phyloP scores from a whole-genome alignment of 805 yeast species.

The Saturnispora kantuleensis region DNA sequence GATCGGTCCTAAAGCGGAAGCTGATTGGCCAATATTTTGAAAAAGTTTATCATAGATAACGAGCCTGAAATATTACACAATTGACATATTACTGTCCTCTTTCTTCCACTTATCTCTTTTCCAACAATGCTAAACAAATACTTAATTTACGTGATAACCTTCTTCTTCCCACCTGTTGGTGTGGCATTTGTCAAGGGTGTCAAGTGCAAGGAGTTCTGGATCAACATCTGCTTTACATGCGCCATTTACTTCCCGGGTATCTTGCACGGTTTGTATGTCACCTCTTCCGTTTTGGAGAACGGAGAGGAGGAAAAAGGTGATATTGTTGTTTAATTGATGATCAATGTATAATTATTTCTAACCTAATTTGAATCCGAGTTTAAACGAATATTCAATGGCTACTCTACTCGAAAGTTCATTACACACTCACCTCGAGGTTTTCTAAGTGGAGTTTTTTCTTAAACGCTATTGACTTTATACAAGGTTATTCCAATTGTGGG shows the following conservation, averaged over 20 bases:
- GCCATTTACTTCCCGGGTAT: conserved; percentile 73
- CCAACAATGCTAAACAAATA: conserved; percentile 7
- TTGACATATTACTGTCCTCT: background rate
- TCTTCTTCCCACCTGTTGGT: conserved; percentile 65
- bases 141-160: conserved; percentile 23
- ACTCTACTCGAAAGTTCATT: too few species aligned
- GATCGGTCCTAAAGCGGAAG: background rate
- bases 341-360: background rate
- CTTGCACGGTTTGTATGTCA: conserved; percentile 62
- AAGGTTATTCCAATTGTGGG: conserved; percentile 41
- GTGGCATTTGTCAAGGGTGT: conserved; percentile 60
- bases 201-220: conserved; percentile 45
- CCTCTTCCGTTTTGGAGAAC: conserved; percentile 13
- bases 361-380: background rate
- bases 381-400: too few species aligned
- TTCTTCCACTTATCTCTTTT: background rate
- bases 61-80: background rate
- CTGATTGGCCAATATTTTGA: too few species aligned
- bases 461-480: background rate
- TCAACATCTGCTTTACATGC: conserved; percentile 51
- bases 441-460: too few species aligned
- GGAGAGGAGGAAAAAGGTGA: conserved; percentile 5
- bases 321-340: background rate
- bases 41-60: too few species aligned
- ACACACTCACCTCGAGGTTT: too few species aligned